These are phyloP conservation scores for Colletotrichum limetticola DNA, from an alignment of 2,329 filamentous ascomycete genomes.

Conservation along the genomic window DNA sequence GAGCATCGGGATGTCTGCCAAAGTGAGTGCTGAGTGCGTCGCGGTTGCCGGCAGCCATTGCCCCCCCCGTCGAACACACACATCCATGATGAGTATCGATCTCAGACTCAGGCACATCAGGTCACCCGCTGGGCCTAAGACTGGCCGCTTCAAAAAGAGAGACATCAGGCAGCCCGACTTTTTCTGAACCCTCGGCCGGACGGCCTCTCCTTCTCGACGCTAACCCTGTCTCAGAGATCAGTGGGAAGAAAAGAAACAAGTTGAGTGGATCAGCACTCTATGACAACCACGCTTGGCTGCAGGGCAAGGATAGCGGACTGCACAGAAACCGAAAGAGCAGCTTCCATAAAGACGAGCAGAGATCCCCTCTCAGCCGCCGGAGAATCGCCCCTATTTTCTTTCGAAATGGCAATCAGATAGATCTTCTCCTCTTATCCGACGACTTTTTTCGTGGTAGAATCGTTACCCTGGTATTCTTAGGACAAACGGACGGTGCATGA, in stretches of 20 bases:
- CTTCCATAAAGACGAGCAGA: slow-evolving; percentile 29
- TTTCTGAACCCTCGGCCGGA: slow-evolving; percentile 18
- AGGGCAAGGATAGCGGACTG: slow-evolving; percentile 27
- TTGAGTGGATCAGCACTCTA: slow-evolving; percentile 31
- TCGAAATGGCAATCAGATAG: slow-evolving; percentile 24
- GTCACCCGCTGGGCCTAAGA: slow-evolving; percentile 24
- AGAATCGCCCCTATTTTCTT: background rate
- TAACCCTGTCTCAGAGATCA: slow-evolving; percentile 35
- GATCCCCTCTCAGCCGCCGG: slow-evolving; percentile 14
- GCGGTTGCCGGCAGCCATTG: slow-evolving; percentile 10
- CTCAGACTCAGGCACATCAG: background rate
- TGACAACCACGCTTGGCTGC: slow-evolving; percentile 36
- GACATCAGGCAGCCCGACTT: slow-evolving; percentile 31
- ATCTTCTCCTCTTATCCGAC: slow-evolving; percentile 5
- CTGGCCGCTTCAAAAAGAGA: slow-evolving; percentile 20
- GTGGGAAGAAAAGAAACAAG: slow-evolving; percentile 34
- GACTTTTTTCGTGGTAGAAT: slow-evolving; percentile 10
- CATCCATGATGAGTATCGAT: slow-evolving; percentile 18
- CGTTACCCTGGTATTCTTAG: slow-evolving; percentile 31
- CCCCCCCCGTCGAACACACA: slow-evolving; percentile 7
- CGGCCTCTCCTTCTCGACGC: slow-evolving; percentile 25
- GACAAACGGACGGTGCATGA: slow-evolving; percentile 31
- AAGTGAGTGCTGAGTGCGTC: background rate
- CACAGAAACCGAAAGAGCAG: slow-evolving; percentile 16
- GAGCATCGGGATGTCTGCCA: slow-evolving; percentile 1